These are phyloP conservation scores for Theobroma grandiflorum DNA, from an alignment of 441 rosid species.

Conservation along the genomic window DNA sequence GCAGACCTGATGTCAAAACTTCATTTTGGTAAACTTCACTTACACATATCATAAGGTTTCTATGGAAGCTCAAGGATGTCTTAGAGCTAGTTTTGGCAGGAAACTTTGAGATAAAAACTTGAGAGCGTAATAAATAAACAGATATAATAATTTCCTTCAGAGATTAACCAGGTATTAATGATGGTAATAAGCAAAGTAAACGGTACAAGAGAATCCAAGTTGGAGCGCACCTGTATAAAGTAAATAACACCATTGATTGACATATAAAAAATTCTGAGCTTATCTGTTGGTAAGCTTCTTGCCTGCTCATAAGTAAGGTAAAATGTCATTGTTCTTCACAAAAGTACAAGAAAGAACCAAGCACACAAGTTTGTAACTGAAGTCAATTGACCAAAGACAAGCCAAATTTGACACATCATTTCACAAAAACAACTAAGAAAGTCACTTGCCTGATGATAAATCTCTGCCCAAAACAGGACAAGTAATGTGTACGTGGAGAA, in stretches of 20 bases:
- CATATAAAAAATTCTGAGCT: constrained; percentile 55
- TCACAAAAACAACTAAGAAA: background rate
- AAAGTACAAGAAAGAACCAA: background rate
- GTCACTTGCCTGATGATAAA: constrained; percentile 90
- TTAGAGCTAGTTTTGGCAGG: background rate
- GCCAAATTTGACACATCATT: background rate
- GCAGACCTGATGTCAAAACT: constrained; percentile 54
- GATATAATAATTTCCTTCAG: background rate
- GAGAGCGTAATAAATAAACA: background rate
- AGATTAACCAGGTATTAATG: background rate
- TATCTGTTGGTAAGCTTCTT: constrained; percentile 66
- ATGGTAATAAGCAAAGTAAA: constrained; percentile 6
- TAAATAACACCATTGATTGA: constrained; percentile 59
- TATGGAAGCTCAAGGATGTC: background rate
- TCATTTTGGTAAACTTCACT: constrained; percentile 35
- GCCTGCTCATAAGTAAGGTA: constrained; percentile 30
- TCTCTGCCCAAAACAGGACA: constrained; percentile 98
- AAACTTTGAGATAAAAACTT: background rate
- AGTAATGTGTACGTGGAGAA: constrained; percentile 93
- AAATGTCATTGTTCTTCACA: constrained; percentile 20
- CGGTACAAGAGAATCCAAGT: background rate
- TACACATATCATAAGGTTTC: background rate
- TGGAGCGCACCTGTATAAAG: constrained; percentile 58
- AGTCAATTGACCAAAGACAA: constrained; percentile 20
- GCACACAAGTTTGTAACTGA: background rate